Conservation (phyloP, 2,329 filamentous ascomycete species). For the Fusarium fracticaudum region DNA sequence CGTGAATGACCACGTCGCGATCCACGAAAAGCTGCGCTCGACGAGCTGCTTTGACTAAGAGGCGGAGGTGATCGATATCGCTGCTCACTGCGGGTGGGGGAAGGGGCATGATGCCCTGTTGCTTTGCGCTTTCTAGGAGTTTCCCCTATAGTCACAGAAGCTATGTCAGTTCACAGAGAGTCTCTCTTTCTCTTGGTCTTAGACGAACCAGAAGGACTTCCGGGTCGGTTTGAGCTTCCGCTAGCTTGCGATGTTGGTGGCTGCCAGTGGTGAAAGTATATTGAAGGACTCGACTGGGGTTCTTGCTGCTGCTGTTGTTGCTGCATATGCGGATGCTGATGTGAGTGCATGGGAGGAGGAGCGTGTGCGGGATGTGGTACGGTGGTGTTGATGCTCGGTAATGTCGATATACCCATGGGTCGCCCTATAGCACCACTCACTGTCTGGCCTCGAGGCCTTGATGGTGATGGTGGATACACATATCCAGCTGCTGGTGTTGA, state of each 20-base stretch:
- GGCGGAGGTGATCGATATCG: slow-evolving; percentile 48
- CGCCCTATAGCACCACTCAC: slow-evolving; percentile 54
- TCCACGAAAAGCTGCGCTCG: slow-evolving; percentile 37
- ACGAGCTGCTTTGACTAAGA: slow-evolving; percentile 43
- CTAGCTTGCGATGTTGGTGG: slow-evolving; percentile 75
- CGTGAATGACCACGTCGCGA: slow-evolving; percentile 47
- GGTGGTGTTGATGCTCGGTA: slow-evolving; percentile 58
- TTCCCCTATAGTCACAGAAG: slow-evolving; percentile 66
- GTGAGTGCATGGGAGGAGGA: slow-evolving; percentile 49
- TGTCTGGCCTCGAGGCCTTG: slow-evolving; percentile 61
- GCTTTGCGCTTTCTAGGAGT: slow-evolving; percentile 90
- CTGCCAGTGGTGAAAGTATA: slow-evolving; percentile 95
- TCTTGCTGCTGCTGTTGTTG: slow-evolving; percentile 65
- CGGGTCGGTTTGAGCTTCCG: slow-evolving; percentile 70
- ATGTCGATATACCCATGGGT: slow-evolving; percentile 48
- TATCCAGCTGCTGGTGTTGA: slow-evolving; percentile 54
- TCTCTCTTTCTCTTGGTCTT: slow-evolving; percentile 61
- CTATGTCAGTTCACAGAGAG: slow-evolving; percentile 53
- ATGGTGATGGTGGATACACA: slow-evolving; percentile 60
- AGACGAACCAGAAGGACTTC: slow-evolving; percentile 79
- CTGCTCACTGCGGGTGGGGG: slow-evolving; percentile 43
- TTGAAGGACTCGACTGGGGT: slow-evolving; percentile 69
- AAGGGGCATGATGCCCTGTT: slow-evolving; percentile 52
- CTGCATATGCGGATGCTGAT: slow-evolving; percentile 62
- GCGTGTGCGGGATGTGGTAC: slow-evolving; percentile 49